phyloP scores from a whole-genome alignment of 2,329 filamentous ascomycete species.

The Orbilia blumenaviensis region DNA sequence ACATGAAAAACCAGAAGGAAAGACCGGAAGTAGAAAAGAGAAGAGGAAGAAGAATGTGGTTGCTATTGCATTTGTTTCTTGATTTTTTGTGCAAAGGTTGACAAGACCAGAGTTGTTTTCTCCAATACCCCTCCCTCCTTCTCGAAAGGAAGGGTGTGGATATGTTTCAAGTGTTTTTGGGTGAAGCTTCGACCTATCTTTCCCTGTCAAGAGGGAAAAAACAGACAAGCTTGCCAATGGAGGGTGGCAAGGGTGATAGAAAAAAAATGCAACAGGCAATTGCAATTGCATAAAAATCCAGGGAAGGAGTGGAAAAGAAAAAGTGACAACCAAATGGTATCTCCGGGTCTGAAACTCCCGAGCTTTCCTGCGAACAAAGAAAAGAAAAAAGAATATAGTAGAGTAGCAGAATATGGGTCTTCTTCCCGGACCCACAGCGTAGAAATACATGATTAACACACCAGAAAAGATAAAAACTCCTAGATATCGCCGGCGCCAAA shows the following conservation, averaged over 20 bases:
- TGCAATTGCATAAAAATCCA: background rate
- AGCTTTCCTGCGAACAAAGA: conserved; percentile 19
- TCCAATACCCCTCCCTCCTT: background rate
- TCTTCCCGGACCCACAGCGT: background rate
- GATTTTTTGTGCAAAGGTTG: background rate
- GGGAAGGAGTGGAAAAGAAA: background rate
- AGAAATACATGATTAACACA: conserved; percentile 33
- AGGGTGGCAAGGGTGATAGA: background rate
- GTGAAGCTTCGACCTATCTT: conserved; percentile 45
- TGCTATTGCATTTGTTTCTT: too few species aligned
- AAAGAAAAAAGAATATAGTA: conserved; percentile 10
- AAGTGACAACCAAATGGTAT: conserved; percentile 6
- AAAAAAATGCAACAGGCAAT: background rate
- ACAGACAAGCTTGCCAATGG: conserved; percentile 35
- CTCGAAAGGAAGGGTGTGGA: background rate
- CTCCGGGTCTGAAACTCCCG: conserved; percentile 16
- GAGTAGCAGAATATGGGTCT: background rate
- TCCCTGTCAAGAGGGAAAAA: background rate
- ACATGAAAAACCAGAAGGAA: too few species aligned
- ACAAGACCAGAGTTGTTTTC: background rate
- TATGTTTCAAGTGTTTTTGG: conserved; percentile 19
- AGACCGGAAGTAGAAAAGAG: background rate
- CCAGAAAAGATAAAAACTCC: conserved; percentile 32
- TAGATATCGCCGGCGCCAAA: conserved; percentile 25
- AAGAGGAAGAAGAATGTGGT: background rate